Percentiles rank a stretch among this genome's conserved stretches.
These are phyloP conservation scores for Tolypocladium tropicale DNA, from an alignment of 2,329 filamentous ascomycete species.

Conservation along the genomic window DNA sequence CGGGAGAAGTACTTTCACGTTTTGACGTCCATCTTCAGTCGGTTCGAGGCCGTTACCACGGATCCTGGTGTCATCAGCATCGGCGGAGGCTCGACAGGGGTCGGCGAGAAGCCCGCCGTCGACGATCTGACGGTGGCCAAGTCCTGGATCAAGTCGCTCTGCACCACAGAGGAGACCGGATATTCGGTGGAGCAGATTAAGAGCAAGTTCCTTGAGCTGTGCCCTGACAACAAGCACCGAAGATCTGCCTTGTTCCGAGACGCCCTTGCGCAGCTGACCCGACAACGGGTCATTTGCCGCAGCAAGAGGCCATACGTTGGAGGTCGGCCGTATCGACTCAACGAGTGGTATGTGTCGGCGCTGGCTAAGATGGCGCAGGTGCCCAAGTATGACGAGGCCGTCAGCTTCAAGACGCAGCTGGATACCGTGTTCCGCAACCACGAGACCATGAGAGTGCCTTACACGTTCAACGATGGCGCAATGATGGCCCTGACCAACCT, in stretches of 20 bases:
- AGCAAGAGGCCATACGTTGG: slow-evolving; percentile 47
- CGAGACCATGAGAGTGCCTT: slow-evolving; percentile 36
- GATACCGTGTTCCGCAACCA: slow-evolving; percentile 42
- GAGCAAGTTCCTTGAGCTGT: slow-evolving; percentile 41
- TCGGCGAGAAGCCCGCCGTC: neutral
- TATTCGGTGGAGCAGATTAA: slow-evolving; percentile 39
- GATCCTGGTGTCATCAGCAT: slow-evolving; percentile 31
- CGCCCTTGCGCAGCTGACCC: slow-evolving; percentile 37
- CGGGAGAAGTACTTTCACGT: slow-evolving; percentile 46
- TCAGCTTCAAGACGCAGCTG: slow-evolving; percentile 47
- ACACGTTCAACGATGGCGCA: slow-evolving; percentile 51
- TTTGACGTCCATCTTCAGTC: slow-evolving; percentile 43
- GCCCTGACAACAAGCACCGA: slow-evolving; percentile 23
- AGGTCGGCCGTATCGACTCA: slow-evolving; percentile 53
- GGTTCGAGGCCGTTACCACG: slow-evolving; percentile 43
- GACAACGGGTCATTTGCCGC: slow-evolving; percentile 45
- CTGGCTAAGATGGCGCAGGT: slow-evolving; percentile 46
- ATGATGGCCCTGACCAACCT: slow-evolving; percentile 59
- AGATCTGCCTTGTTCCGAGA: slow-evolving; percentile 35
- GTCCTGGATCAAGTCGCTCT: slow-evolving; percentile 51
- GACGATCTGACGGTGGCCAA: slow-evolving; percentile 33
- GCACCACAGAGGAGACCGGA: slow-evolving; percentile 38
- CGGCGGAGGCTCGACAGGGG: slow-evolving; percentile 4
- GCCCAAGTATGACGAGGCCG: slow-evolving; percentile 47
- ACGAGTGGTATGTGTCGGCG: slow-evolving; percentile 44